These are phyloP conservation scores for Chloranthus sessilifolius DNA, from an alignment of 164 flowering plant genomes.

Conservation along the genomic window DNA sequence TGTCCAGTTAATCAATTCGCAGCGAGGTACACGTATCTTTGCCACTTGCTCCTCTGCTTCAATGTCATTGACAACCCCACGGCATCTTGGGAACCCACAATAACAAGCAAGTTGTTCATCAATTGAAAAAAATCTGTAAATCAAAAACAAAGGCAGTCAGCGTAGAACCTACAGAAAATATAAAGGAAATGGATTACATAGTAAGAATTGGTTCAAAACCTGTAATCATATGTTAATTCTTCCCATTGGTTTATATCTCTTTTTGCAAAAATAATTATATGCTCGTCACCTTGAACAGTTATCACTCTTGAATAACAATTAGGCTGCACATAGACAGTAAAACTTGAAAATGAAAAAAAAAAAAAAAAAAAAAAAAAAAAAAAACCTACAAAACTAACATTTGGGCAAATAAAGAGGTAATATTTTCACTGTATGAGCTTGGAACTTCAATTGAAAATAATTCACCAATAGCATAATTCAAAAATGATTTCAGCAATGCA, in stretches of 20 bases:
- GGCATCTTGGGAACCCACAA: constrained; percentile 90
- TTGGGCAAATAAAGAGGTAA: too few relatives aligned
- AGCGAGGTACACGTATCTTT: constrained; percentile 58
- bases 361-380: neutral
- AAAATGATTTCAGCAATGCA: too few relatives aligned
- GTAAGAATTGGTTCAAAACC: constrained; percentile 36
- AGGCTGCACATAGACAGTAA: constrained; percentile 52
- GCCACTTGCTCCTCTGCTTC: constrained; percentile 74
- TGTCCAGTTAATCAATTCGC: constrained; percentile 63
- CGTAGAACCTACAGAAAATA: constrained; percentile 1
- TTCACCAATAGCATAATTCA: too few relatives aligned
- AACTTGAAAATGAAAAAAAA: neutral
- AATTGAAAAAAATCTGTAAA: constrained; percentile 67
- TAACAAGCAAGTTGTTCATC: constrained; percentile 79
- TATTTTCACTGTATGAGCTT: too few relatives aligned
- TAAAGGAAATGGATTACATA: constrained; percentile 2
- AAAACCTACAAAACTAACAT: neutral
- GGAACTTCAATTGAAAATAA: too few relatives aligned
- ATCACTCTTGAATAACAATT: constrained; percentile 96
- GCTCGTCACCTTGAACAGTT: constrained; percentile 78
- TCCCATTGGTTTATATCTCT: constrained; percentile 91
- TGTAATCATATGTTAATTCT: constrained; percentile 96
- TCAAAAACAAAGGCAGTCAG: constrained; percentile 1
- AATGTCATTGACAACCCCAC: constrained; percentile 85
- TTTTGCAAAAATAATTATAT: constrained; percentile 96